Percentiles rank a stretch among this genome's conserved stretches.
Conservation (phyloP, 495 filamentous ascomycete species). For the Talaromyces adpressus region DNA sequence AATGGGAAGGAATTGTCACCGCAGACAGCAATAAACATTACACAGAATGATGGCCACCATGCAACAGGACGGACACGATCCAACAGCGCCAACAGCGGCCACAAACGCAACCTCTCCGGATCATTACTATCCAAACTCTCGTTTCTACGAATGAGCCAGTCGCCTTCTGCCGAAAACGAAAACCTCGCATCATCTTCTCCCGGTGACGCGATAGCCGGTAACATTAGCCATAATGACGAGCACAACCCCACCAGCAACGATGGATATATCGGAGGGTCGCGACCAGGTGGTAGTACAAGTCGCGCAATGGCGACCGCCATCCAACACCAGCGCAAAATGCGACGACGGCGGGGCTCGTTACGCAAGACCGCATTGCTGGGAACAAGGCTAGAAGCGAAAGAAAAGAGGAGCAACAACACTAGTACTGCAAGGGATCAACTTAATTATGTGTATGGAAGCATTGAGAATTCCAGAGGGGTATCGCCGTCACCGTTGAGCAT, state of each 20-base stretch:
- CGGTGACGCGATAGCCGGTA: slow-evolving; percentile 23
- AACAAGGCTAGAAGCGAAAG: slow-evolving; percentile 44
- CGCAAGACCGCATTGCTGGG: slow-evolving; percentile 75
- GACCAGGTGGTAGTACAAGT: slow-evolving; percentile 26
- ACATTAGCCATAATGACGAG: slow-evolving; percentile 33
- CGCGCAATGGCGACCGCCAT: slow-evolving; percentile 48
- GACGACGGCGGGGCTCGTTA: slow-evolving; percentile 70
- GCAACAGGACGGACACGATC: slow-evolving; percentile 24
- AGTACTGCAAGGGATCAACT: slow-evolving; percentile 8
- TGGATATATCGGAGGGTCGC: slow-evolving; percentile 16
- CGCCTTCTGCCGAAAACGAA: slow-evolving; percentile 16
- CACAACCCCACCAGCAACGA: slow-evolving; percentile 26
- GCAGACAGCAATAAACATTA: background rate
- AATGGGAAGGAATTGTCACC: background rate
- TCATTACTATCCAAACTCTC: slow-evolving; percentile 47
- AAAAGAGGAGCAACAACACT: slow-evolving; percentile 33
- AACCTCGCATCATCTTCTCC: slow-evolving; percentile 17
- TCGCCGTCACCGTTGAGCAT: background rate
- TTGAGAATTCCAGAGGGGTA: background rate
- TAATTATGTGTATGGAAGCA: background rate
- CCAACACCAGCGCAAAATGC: slow-evolving; percentile 58
- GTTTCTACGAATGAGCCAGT: slow-evolving; percentile 48
- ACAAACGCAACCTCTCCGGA: slow-evolving; percentile 60
- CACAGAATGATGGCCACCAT: background rate
- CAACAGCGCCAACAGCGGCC: slow-evolving; percentile 37